phyloP scores from a whole-genome alignment of 1,139 yeast genomes.

The Yamadazyma sp. region DNA sequence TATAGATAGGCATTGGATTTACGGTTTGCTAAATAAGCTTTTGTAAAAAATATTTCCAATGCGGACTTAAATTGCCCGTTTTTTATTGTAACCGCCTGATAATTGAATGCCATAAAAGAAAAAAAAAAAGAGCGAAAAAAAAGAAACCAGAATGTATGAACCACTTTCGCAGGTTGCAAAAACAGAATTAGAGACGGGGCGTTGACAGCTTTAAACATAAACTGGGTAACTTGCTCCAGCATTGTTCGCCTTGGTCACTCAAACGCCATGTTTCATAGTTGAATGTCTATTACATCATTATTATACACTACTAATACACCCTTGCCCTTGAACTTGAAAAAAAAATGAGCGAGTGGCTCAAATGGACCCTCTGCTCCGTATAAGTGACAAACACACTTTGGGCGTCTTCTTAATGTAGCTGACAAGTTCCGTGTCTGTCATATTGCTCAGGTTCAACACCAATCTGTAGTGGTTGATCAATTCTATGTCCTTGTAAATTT shows the following conservation, averaged over 20 bases:
- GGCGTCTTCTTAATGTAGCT: constrained; percentile 21
- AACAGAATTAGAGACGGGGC: no score
- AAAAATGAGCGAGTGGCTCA: neutral
- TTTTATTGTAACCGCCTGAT: neutral
- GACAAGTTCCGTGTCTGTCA: constrained; percentile 24
- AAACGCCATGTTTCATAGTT: no score
- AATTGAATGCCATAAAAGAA: neutral
- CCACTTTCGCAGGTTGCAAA: no score
- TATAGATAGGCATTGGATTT: neutral
- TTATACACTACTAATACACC: no score
- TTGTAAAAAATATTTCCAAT: neutral
- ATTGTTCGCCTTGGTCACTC: no score
- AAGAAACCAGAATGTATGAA: no score
- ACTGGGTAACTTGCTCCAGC: no score
- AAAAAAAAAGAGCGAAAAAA: constrained; percentile 1
- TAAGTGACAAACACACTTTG: constrained; percentile 31
- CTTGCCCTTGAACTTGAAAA: no score
- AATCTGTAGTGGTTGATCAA: constrained; percentile 32
- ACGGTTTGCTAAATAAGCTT: neutral
- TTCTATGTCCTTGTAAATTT: constrained; percentile 35
- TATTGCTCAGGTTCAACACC: constrained; percentile 13
- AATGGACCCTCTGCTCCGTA: constrained; percentile 20
- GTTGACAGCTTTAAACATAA: no score
- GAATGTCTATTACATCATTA: neutral
- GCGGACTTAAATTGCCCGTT: neutral